These are phyloP conservation scores for Strobilomyces confusus DNA, from an alignment of 768 basidiomycete species.

Conservation along the genomic window DNA sequence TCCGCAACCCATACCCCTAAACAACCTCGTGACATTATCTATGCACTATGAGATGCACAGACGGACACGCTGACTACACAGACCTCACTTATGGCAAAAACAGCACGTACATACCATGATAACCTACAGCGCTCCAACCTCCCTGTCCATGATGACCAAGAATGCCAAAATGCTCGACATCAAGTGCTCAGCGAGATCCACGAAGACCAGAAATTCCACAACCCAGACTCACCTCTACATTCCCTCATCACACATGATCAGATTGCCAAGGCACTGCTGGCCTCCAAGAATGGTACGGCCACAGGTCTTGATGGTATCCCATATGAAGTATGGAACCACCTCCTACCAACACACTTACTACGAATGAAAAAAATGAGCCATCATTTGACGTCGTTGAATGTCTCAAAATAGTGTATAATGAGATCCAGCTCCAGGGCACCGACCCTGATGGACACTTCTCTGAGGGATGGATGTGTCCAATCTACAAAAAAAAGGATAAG, in stretches of 20 bases:
- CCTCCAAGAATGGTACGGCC: not conserved
- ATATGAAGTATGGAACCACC: not conserved
- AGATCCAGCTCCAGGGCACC: not conserved
- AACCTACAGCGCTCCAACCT: constrained; percentile 17
- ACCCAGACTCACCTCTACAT: constrained; percentile 15
- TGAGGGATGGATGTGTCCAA: not conserved
- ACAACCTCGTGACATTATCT: constrained; percentile 17
- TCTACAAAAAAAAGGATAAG: not conserved
- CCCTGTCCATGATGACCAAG: not conserved
- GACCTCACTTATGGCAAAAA: constrained; percentile 31
- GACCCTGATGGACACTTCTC: not conserved
- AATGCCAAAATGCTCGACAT: fast-evolving
- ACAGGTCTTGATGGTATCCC: not conserved
- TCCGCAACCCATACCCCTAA: not conserved
- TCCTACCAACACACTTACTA: not conserved
- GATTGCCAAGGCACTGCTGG: not conserved
- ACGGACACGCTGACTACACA: not conserved
- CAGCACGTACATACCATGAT: constrained; percentile 14
- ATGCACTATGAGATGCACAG: not conserved
- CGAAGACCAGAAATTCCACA: fast-evolving
- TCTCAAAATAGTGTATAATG: not conserved
- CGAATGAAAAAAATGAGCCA: not conserved
- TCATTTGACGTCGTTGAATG: not conserved
- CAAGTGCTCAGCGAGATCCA: not conserved
- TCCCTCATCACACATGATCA: constrained; percentile 13